Conservation (phyloP, 2,329 filamentous ascomycete genomes). For the Akanthomyces lecanii region DNA sequence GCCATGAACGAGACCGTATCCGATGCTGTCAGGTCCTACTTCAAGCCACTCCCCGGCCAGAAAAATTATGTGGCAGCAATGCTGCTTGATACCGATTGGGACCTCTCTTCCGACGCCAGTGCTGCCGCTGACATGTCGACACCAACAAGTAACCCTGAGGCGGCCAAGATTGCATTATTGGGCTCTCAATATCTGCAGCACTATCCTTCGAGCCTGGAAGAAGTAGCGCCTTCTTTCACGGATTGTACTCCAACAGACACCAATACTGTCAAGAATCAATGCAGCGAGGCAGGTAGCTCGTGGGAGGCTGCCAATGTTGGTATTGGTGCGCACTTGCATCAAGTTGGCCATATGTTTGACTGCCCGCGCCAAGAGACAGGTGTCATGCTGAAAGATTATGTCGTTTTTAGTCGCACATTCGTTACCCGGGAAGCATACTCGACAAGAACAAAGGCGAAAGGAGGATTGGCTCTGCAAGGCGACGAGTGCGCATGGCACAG, state of each 20-base stretch:
- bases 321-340: constrained; percentile 88
- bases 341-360: constrained; percentile 85
- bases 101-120: constrained; percentile 62
- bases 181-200: constrained; percentile 89
- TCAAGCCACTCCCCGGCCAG: constrained; percentile 69
- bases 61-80: constrained; percentile 85
- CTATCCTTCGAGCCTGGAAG: constrained; percentile 84
- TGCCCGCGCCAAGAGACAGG: constrained; percentile 85
- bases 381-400: constrained; percentile 89
- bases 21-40: constrained; percentile 73
- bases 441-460: constrained; percentile 79
- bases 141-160: constrained; percentile 68
- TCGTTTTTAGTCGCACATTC: constrained; percentile 79
- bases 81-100: constrained; percentile 86
- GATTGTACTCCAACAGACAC: constrained; percentile 89
- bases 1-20: constrained; percentile 74
- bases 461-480: constrained; percentile 65
- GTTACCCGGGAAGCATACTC: constrained; percentile 77
- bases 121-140: constrained; percentile 84
- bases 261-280: constrained; percentile 76
- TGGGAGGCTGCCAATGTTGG: constrained; percentile 96
- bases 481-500: constrained; percentile 93
- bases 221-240: constrained; percentile 81
- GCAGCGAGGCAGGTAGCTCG: constrained; percentile 78
- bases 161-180: constrained; percentile 80